Percentiles rank a stretch among this genome's conserved stretches.
phyloP scores from a whole-genome alignment of 1,284 basidiomycete genomes.

The Cryptococcus jaspeensis region DNA sequence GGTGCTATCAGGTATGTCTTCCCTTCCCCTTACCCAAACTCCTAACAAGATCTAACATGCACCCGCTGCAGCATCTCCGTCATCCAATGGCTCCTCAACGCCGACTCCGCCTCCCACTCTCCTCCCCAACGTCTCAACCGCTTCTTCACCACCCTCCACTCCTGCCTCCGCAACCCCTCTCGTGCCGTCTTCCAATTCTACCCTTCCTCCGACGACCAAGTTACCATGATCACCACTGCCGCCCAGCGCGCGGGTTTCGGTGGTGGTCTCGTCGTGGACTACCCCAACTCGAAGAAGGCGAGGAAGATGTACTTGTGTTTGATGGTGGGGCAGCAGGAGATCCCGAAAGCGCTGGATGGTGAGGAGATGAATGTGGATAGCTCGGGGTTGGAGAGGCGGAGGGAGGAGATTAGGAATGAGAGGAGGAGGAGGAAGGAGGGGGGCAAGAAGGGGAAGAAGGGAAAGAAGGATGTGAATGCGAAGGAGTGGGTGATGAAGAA shows the following conservation, averaged over 20 bases:
- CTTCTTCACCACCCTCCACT: slow-evolving; percentile 97
- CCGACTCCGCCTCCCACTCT: slow-evolving; percentile 88
- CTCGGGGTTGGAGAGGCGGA: slow-evolving; percentile 67
- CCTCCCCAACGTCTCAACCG: slow-evolving; percentile 86
- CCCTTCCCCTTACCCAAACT: background rate
- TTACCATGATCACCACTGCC: slow-evolving; percentile 88
- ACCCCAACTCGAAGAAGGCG: slow-evolving; percentile 92
- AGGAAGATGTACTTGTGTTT: slow-evolving; percentile 88
- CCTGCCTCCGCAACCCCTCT: slow-evolving; percentile 84
- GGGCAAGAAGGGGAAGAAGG: slow-evolving; percentile 37
- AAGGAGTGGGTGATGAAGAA: slow-evolving; percentile 60
- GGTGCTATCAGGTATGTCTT: slow-evolving; percentile 81
- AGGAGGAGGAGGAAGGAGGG: slow-evolving; percentile 36
- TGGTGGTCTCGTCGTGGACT: slow-evolving; percentile 95
- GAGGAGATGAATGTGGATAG: slow-evolving; percentile 57
- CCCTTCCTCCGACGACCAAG: slow-evolving; percentile 91
- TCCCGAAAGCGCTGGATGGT: slow-evolving; percentile 71
- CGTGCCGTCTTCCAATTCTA: slow-evolving; percentile 96
- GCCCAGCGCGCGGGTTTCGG: slow-evolving; percentile 96
- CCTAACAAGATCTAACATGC: background rate
- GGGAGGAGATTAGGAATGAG: slow-evolving; percentile 46
- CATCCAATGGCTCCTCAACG: slow-evolving; percentile 97
- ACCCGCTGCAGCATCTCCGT: slow-evolving; percentile 76
- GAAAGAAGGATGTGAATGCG: slow-evolving; percentile 43
- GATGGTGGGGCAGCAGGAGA: slow-evolving; percentile 68